Evolutionary conservation across 805 yeast species (phyloP).

Genomic region (Jamesozyma gamospora): DNA sequence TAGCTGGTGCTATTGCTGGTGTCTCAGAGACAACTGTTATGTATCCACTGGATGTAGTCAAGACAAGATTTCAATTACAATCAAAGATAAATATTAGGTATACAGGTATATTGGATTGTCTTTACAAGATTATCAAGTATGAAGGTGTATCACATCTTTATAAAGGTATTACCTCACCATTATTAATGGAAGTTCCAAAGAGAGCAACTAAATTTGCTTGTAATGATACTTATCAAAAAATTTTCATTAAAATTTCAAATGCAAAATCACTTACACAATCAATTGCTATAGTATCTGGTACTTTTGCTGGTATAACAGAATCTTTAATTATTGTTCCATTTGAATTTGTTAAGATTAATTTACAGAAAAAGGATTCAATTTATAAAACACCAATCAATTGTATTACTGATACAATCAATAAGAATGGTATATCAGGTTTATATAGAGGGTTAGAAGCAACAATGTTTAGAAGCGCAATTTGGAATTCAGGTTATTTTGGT

Average conservation of each 20-base stretch:
- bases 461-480: constrained; percentile 85
- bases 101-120: constrained; percentile 50
- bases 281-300: constrained; percentile 82
- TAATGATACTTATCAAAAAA: constrained; percentile 88
- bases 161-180: constrained; percentile 90
- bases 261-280: constrained; percentile 62
- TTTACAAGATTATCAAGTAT: constrained; percentile 66
- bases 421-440: constrained; percentile 70
- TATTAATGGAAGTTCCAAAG: constrained; percentile 97
- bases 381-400: constrained; percentile 81
- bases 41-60: constrained; percentile 94
- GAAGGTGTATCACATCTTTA: constrained; percentile 80
- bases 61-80: constrained; percentile 71
- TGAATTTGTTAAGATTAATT: constrained; percentile 85
- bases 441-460: constrained; percentile 95
- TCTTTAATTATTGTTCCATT: constrained; percentile 94
- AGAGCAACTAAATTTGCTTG: constrained; percentile 98
- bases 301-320: constrained; percentile 95
- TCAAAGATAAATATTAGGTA: background rate
- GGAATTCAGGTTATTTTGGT: constrained; percentile 98
- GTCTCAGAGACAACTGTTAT: constrained; percentile 86
- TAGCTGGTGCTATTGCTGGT: constrained; percentile 89
- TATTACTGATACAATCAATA: constrained; percentile 53
- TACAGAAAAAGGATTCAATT: constrained; percentile 76
- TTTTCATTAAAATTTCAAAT: constrained; percentile 65